A percentile compares a stretch with the other conserved stretches of the same genome.
phyloP scores from a whole-genome alignment of 2,329 filamentous ascomycete genomes.

The Mariannaea elegans region DNA sequence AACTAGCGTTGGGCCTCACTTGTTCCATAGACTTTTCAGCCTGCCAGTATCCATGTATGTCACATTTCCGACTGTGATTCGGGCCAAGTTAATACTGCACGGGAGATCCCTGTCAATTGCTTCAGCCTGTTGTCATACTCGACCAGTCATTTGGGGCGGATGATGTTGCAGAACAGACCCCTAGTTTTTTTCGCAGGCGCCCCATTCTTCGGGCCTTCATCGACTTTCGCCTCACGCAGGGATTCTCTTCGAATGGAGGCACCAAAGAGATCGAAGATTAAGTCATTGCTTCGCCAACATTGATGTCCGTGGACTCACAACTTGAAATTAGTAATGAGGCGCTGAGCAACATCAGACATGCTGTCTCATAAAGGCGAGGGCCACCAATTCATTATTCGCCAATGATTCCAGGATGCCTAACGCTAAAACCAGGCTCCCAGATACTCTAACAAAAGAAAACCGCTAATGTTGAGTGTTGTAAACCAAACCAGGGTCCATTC shows the following conservation, averaged over 20 bases:
- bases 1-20: constrained; percentile 19
- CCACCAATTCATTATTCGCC: constrained; percentile 20
- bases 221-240: constrained; percentile 13
- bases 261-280: neutral
- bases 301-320: no score
- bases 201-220: constrained; percentile 11
- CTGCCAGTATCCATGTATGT: constrained; percentile 10
- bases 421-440: constrained; percentile 16
- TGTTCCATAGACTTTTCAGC: constrained; percentile 4
- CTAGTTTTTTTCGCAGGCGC: constrained; percentile 24
- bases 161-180: constrained; percentile 24
- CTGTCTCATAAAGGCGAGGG: constrained; percentile 13
- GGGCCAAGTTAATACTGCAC: constrained; percentile 17
- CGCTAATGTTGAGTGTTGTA: neutral
- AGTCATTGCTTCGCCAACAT: neutral
- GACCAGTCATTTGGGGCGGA: constrained; percentile 16
- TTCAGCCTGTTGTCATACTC: constrained; percentile 23
- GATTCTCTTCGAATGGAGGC: constrained; percentile 1
- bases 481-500: neutral
- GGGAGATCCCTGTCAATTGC: constrained; percentile 29
- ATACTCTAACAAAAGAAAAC: no score
- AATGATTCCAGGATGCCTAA: constrained; percentile 14
- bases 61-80: constrained; percentile 24
- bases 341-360: constrained; percentile 19
- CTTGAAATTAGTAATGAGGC: no score